Evolutionary conservation across 495 filamentous ascomycete genomes (phyloP), one percentile per base, ranked within the genome.

Genomic region (Talaromyces borbonicus): DNA sequence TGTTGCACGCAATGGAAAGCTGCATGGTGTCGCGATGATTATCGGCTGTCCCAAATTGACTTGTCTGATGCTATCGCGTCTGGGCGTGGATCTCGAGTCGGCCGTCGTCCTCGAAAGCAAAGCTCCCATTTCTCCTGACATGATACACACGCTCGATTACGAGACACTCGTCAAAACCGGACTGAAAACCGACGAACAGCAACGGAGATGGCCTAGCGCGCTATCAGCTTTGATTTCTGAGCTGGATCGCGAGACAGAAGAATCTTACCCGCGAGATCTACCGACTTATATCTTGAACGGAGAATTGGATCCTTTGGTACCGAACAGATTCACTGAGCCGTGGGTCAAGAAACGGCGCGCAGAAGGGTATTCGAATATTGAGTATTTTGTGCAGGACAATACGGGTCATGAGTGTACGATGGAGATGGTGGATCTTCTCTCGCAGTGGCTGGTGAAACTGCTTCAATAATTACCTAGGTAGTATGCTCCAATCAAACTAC

Each of bases 311-410:
- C 19, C 43, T 6, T 14, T 46, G 20, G 43, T 46, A 9, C 43
- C 43, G 14, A 31, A 46, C 20, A 22, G 24, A 12, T 46, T 46
- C 16, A 46, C 43, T 7, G 30, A 30, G 22, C 27, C n/a, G 18
- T 46, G 30, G 43, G 43, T 46, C 1, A 29, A 27, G n/a, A 18
- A 46, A 25, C 26, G 43, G 18, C 6, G 6, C 4, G 16, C 15
- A 14, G 43, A 46, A 14, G 25, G 43, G 11, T 46, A 46, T 46
- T 2, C 14, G 2, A 46, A 46, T 18, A 32, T 46, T 12, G 30
- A 46, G 4, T 35, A 46, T 36, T 36, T 46, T 46, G 43, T 24
- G 29, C 43, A 46, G 22, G 31, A 46, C 20, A 46, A 46, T 35
- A 36, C 43, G 9, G 43, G 43, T 2, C 43, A 46, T 25, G 18